Evolutionary conservation across 2,329 filamentous ascomycete species (phyloP), one percentile per base, ranked within the genome.

Genomic region (Alternaria panax): DNA sequence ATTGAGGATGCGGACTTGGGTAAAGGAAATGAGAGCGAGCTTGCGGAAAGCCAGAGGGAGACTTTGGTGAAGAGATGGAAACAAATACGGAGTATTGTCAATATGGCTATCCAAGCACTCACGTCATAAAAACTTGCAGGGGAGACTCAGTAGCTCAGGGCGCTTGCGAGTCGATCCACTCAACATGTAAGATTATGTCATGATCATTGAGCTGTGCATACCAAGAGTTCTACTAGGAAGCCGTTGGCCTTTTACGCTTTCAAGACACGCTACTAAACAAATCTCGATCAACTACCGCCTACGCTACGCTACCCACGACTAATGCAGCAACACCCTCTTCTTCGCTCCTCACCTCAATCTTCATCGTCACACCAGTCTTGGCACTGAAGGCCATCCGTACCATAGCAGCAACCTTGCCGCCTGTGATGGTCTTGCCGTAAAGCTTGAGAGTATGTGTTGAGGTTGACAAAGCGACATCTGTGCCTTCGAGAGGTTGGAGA

Each of bases 381-480:
- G 91, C 88, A 62, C 92, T 96, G 81, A 88, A 97, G 1, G 93
- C 95, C 93, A 99, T 97, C 80, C 93, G 88, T 65, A 98, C 88
- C 66, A 88, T 89, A 61, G 91, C 91, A 56, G 93, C 92, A 16
- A 99, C 94, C 73, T 90, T 90, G 67, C 95, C 95, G 34, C 94
- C 95, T 32, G 87, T 89, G 63, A 98, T 90, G 42, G 92, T 97
- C 88, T 97, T 98, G 76, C 95, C 95, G 78, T 97, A 91, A 34
- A 99, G 84, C 82, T 97, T 98, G 76, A 99, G 89, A 4, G 93
- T 93, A 79, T 99, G 95, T 63, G 93, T 97, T 60, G 89, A 93
- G 73, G 90, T 90, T 75, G 90, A 96, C 68, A 97, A 84, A 0
- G 92, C 90, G 38, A 99, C 89, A 68, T 99, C 95, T 30, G 92